phyloP scores from a whole-genome alignment of 352 stramenopile genomes.

The Globisporangium solare region DNA sequence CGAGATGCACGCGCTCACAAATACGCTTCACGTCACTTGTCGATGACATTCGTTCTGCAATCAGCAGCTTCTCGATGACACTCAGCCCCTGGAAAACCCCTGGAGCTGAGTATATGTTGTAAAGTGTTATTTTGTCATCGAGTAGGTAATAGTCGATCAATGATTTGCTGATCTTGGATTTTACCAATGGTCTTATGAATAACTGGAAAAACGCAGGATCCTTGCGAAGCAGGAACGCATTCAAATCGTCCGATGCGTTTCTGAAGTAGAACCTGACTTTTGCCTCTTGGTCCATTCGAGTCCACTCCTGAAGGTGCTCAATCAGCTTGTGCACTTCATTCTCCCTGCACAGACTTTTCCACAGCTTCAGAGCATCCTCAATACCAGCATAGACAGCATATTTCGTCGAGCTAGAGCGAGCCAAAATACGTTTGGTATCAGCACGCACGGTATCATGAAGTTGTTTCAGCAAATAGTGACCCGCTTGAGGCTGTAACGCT shows the following conservation, averaged over 20 bases:
- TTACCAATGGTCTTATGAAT: constrained; percentile 28
- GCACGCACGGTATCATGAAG: constrained; percentile 24
- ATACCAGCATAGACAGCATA: constrained; percentile 37
- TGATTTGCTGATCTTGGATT: constrained; percentile 42
- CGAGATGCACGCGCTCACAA: constrained; percentile 25
- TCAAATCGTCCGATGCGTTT: constrained; percentile 42
- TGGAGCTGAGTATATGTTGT: constrained; percentile 21
- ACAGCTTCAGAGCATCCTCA: constrained; percentile 27
- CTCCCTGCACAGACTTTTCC: constrained; percentile 18
- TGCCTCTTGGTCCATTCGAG: constrained; percentile 8
- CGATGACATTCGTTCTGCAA: constrained; percentile 24
- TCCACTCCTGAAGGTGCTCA: constrained; percentile 33
- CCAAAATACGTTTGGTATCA: constrained; percentile 21
- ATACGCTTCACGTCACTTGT: constrained; percentile 16
- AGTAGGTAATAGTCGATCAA: constrained; percentile 55
- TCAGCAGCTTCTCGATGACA: constrained; percentile 36
- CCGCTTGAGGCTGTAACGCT: constrained; percentile 12
- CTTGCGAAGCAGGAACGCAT: constrained; percentile 56
- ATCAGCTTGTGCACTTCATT: constrained; percentile 19
- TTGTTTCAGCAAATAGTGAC: constrained; percentile 39
- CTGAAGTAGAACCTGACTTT: constrained; percentile 36
- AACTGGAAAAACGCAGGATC: constrained; percentile 42
- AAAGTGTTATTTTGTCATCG: constrained; percentile 22
- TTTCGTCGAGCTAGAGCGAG: constrained; percentile 26
- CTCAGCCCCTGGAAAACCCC: constrained; percentile 27